These are phyloP conservation scores for Endothia cerciana DNA, from an alignment of 2,329 filamentous ascomycete species.

Conservation along the genomic window DNA sequence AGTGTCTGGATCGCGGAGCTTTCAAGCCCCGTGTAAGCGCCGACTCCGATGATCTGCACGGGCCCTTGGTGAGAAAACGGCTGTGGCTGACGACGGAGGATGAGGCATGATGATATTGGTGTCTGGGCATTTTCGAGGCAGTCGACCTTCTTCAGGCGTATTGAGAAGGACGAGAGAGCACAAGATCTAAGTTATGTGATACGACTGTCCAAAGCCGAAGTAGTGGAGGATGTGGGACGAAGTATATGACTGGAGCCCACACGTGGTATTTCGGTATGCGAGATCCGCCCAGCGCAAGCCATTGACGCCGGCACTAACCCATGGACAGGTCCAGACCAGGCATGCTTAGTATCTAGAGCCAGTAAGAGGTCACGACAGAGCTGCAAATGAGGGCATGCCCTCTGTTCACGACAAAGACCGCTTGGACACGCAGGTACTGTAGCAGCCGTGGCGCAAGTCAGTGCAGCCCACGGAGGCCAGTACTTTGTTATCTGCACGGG, in stretches of 20 bases:
- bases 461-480: neutral
- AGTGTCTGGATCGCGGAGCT: slow-evolving; percentile 9
- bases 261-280: slow-evolving; percentile 2
- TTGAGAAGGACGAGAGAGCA: neutral
- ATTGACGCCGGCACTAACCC: neutral
- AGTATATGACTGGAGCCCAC: neutral
- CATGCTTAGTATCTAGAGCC: neutral
- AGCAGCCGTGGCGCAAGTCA: too few species aligned
- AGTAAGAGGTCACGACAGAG: neutral
- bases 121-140: neutral
- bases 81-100: neutral
- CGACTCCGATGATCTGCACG: slow-evolving; percentile 18
- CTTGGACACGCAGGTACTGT: too few species aligned
- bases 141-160: neutral
- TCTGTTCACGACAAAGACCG: neutral
- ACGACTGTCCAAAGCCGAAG: neutral
- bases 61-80: neutral
- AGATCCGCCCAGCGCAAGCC: neutral
- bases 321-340: neutral
- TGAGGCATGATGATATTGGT: neutral
- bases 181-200: neutral
- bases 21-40: slow-evolving; percentile 9
- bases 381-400: neutral
- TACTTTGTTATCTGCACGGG: neutral
- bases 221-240: neutral